phyloP scores from a whole-genome alignment of 305 asterid genomes.

The Andrographis paniculata region DNA sequence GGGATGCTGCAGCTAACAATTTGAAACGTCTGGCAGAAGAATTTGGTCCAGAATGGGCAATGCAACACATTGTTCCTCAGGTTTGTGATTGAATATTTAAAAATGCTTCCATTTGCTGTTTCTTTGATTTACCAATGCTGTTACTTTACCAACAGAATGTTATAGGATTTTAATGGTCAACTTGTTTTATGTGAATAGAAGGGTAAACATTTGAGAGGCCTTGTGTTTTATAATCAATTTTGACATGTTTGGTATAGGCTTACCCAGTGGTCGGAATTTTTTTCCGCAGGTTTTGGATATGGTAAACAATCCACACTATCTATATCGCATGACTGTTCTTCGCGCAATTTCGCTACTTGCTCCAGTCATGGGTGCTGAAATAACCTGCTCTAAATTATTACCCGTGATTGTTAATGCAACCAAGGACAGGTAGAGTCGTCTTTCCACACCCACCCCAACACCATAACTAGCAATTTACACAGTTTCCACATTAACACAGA shows the following conservation, averaged over 20 bases:
- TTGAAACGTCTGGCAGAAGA: constrained; percentile 94
- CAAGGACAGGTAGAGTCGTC: constrained; percentile 47
- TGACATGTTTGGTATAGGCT: too few species aligned
- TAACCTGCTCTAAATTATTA: constrained; percentile 59
- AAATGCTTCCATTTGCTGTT: neutral
- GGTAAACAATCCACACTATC: constrained; percentile 57
- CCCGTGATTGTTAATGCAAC: constrained; percentile 56
- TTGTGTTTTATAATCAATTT: too few species aligned
- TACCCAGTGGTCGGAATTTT: too few species aligned
- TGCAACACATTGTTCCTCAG: constrained; percentile 98
- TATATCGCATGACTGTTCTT: constrained; percentile 68
- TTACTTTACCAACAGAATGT: too few species aligned
- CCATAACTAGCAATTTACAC: neutral
- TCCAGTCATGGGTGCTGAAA: constrained; percentile 75
- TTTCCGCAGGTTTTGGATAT: constrained; percentile 56
- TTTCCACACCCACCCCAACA: neutral
- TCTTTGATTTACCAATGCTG: neutral
- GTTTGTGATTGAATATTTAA: constrained; percentile 21
- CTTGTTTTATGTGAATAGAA: too few species aligned
- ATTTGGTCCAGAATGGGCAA: constrained; percentile 98
- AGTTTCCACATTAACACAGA: neutral
- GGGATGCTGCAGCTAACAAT: constrained; percentile 98
- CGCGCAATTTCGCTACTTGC: constrained; percentile 61
- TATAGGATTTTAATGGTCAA: too few species aligned
- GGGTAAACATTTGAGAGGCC: too few species aligned